Conservation (phyloP, 2,329 filamentous ascomycete genomes). For the Cercospora citrullina region DNA sequence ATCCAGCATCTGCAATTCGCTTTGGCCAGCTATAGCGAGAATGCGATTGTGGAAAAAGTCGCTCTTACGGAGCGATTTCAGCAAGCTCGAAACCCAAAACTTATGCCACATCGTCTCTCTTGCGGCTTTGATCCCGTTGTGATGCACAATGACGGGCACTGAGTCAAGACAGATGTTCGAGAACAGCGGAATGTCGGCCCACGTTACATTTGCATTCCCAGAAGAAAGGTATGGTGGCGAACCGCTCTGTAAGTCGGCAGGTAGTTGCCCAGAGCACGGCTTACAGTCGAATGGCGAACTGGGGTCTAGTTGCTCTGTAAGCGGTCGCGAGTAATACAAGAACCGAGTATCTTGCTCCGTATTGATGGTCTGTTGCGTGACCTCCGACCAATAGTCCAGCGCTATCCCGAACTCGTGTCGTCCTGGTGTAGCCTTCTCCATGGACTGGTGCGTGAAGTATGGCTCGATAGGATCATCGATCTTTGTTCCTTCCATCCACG, state of each 20-base stretch:
- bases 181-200: slow-evolving; percentile 26
- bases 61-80: not conserved
- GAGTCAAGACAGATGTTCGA: slow-evolving; percentile 31
- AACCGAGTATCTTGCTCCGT: slow-evolving; percentile 21
- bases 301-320: slow-evolving; percentile 17
- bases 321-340: slow-evolving; percentile 17
- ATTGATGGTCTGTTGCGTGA: slow-evolving; percentile 30
- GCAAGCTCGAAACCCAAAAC: slow-evolving; percentile 19
- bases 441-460: slow-evolving; percentile 25
- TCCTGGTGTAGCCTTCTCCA: slow-evolving; percentile 44
- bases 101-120: slow-evolving; percentile 16
- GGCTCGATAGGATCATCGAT: slow-evolving; percentile 25
- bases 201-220: slow-evolving; percentile 18
- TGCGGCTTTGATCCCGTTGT: slow-evolving; percentile 28
- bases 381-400: slow-evolving; percentile 32
- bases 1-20: not conserved
- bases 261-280: slow-evolving; percentile 19
- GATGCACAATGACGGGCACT: slow-evolving; percentile 32
- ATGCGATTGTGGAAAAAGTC: not conserved
- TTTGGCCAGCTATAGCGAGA: not conserved
- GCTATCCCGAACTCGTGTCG: slow-evolving; percentile 37
- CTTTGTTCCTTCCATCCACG: slow-evolving; percentile 23
- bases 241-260: slow-evolving; percentile 24
- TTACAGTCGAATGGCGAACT: slow-evolving; percentile 13
- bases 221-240: slow-evolving; percentile 12